A percentile compares a stretch with the other conserved stretches of the same genome.
phyloP scores from a whole-genome alignment of 176 grass and related monocot genomes.

The Phyllostachys edulis region DNA sequence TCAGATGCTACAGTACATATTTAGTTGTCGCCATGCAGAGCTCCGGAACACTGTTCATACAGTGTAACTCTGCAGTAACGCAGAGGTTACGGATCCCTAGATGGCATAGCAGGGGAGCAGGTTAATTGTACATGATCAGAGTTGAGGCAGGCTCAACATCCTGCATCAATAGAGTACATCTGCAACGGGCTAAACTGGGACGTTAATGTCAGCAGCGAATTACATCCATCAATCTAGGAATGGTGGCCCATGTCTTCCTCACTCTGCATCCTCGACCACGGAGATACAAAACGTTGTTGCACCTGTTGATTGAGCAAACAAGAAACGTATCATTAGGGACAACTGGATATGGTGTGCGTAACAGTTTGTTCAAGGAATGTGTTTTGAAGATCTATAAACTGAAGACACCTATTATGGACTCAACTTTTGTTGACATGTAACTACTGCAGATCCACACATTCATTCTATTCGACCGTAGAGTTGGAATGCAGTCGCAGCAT shows the following conservation, averaged over 20 bases:
- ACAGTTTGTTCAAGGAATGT: not conserved
- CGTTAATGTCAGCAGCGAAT: conserved; percentile 9
- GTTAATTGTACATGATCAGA: not conserved
- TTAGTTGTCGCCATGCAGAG: too few species aligned
- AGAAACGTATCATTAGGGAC: not conserved
- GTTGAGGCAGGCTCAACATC: not conserved
- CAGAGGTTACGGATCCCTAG: too few species aligned
- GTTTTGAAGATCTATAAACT: not conserved
- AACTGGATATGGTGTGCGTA: not conserved
- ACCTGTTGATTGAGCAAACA: conserved; percentile 50
- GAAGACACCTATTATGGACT: not conserved
- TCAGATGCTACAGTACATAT: too few species aligned
- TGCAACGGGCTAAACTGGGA: not conserved
- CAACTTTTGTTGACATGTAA: not conserved
- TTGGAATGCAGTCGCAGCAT: too few species aligned
- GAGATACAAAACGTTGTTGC: conserved; percentile 78
- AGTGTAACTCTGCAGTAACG: too few species aligned
- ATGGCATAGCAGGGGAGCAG: too few species aligned
- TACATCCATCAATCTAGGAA: conserved; percentile 13
- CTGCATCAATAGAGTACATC: not conserved
- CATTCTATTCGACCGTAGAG: too few species aligned
- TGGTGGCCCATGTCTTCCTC: conserved; percentile 13
- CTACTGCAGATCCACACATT: not conserved
- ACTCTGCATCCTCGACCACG: conserved; percentile 75
- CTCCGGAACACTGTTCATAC: too few species aligned